Evolutionary conservation across 176 grass and related monocot species (phyloP).

Genomic region (Ensete ventricosum): DNA sequence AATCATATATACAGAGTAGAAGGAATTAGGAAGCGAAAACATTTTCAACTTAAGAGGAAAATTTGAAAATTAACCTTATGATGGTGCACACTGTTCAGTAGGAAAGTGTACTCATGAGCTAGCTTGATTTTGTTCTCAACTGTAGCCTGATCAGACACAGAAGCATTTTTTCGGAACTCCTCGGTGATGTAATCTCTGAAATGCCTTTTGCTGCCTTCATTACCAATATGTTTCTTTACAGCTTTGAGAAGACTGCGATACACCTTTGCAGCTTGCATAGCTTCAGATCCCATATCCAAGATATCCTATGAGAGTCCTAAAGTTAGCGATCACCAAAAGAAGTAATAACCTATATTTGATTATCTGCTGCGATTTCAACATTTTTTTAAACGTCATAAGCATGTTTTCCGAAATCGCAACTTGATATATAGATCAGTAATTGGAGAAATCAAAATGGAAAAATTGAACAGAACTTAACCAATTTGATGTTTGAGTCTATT

Average conservation of each 20-base stretch:
- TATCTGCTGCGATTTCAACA: too few relatives aligned
- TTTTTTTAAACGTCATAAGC: too few relatives aligned
- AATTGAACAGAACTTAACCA: too few relatives aligned
- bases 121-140: slow-evolving; percentile 33
- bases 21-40: not conserved
- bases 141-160: slow-evolving; percentile 26
- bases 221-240: slow-evolving; percentile 44
- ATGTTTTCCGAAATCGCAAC: too few relatives aligned
- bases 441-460: too few relatives aligned
- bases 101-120: slow-evolving; percentile 44
- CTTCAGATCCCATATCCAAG: slow-evolving; percentile 14
- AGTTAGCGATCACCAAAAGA: too few relatives aligned
- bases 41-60: not conserved
- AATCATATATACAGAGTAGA: not conserved
- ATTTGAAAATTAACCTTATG: slow-evolving; percentile 36
- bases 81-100: slow-evolving; percentile 49
- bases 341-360: too few relatives aligned
- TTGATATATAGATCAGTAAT: too few relatives aligned
- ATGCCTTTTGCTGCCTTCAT: slow-evolving; percentile 30
- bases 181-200: slow-evolving; percentile 46
- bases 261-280: slow-evolving; percentile 20
- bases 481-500: too few relatives aligned
- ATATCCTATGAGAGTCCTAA: not conserved
- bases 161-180: slow-evolving; percentile 39
- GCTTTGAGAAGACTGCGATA: slow-evolving; percentile 54